Conservation (phyloP, 257 asterid genomes). For the Plantago major region DNA sequence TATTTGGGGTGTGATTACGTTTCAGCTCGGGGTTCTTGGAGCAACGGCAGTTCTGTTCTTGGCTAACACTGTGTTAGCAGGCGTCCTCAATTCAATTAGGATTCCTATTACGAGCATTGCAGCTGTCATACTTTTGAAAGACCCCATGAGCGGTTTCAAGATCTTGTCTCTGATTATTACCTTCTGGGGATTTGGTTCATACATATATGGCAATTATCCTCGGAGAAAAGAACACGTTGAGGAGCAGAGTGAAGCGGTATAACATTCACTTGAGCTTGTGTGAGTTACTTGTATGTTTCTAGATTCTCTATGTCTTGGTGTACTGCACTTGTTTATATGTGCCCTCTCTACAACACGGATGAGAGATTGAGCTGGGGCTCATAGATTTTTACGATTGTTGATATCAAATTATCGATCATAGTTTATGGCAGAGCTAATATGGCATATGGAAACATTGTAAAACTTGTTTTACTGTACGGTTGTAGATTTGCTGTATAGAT, state of each 20-base stretch:
- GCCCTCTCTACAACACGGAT: too few relatives aligned
- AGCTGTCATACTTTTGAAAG: slow-evolving; percentile 59
- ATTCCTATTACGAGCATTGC: slow-evolving; percentile 84
- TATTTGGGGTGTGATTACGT: slow-evolving; percentile 66
- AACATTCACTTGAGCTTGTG: neutral
- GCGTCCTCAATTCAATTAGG: slow-evolving; percentile 82
- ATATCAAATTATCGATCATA: too few relatives aligned
- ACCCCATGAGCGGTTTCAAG: slow-evolving; percentile 96
- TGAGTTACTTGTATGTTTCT: neutral
- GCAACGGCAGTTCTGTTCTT: slow-evolving; percentile 68
- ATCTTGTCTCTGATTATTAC: slow-evolving; percentile 63
- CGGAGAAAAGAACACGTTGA: slow-evolving; percentile 21
- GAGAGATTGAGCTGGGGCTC: too few relatives aligned
- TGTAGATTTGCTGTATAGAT: too few relatives aligned
- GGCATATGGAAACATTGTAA: too few relatives aligned
- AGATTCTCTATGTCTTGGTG: too few relatives aligned
- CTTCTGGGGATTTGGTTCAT: slow-evolving; percentile 89
- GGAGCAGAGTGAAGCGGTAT: neutral
- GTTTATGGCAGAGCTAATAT: too few relatives aligned
- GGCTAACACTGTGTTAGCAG: slow-evolving; percentile 83
- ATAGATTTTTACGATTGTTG: too few relatives aligned
- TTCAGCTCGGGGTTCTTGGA: slow-evolving; percentile 84
- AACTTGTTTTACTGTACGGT: too few relatives aligned
- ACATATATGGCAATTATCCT: slow-evolving; percentile 60
- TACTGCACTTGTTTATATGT: too few relatives aligned